Conservation (phyloP, 1,139 yeast genomes). For the Torulaspora pretoriensis region DNA sequence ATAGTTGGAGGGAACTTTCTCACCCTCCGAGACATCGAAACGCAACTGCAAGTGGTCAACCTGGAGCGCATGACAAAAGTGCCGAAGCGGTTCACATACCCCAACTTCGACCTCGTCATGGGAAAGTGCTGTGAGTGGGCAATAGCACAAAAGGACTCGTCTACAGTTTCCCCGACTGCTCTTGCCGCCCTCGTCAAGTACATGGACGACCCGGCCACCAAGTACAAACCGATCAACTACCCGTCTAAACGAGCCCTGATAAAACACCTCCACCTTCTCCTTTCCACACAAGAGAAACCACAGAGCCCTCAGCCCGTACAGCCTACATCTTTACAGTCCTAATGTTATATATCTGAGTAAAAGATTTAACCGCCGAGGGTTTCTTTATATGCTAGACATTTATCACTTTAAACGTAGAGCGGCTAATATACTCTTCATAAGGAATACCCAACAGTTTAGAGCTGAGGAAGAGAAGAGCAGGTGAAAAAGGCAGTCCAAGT, state of each 20-base stretch:
- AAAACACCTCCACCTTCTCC: constrained; percentile 12
- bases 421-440: neutral
- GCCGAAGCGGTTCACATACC: constrained; percentile 72
- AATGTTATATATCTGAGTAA: neutral
- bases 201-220: constrained; percentile 16
- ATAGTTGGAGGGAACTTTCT: constrained; percentile 87
- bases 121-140: constrained; percentile 28
- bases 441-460: constrained; percentile 2
- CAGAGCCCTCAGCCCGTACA: neutral
- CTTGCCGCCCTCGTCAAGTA: constrained; percentile 15
- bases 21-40: constrained; percentile 57
- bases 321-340: neutral
- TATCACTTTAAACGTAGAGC: constrained; percentile 1
- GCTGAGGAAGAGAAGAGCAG: neutral
- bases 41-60: constrained; percentile 56
- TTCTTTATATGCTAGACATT: neutral
- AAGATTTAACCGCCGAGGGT: constrained; percentile 5
- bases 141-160: constrained; percentile 8
- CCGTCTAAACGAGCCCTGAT: constrained; percentile 17
- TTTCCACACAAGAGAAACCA: constrained; percentile 2
- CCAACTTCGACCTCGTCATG: constrained; percentile 64
- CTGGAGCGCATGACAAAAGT: constrained; percentile 69
- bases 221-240: constrained; percentile 20
- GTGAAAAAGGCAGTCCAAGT: neutral
- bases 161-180: constrained; percentile 9